These are phyloP conservation scores for Tetracentron sinense DNA, from an alignment of 164 flowering plant species.

Conservation along the genomic window DNA sequence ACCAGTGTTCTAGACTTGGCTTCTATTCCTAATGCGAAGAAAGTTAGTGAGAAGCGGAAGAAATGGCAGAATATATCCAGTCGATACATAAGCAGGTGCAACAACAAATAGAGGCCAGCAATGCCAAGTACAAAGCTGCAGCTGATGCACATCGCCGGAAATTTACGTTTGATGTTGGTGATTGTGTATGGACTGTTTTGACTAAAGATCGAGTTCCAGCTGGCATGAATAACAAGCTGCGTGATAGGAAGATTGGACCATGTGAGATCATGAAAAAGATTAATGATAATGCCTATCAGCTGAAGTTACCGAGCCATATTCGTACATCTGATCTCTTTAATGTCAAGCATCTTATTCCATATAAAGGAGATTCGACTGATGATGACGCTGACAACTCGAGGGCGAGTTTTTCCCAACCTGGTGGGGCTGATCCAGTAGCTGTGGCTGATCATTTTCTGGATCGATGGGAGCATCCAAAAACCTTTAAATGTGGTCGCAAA, in stretches of 20 bases:
- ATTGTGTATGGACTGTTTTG: neutral
- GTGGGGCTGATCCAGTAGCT: too few relatives aligned
- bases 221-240: neutral
- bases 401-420: too few relatives aligned
- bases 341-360: neutral
- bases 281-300: neutral
- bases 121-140: neutral
- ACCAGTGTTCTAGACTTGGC: neutral
- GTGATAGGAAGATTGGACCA: neutral
- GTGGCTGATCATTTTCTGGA: too few relatives aligned
- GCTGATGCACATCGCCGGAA: neutral
- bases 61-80: neutral
- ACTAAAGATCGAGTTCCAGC: neutral
- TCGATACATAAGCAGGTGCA: neutral
- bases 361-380: neutral
- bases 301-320: neutral
- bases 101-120: neutral
- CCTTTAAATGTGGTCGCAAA: too few relatives aligned
- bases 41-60: neutral
- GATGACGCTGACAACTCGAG: too few relatives aligned
- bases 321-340: neutral
- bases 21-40: neutral
- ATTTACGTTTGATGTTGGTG: neutral
- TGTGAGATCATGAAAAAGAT: neutral
- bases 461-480: too few relatives aligned